These are phyloP conservation scores for Lathyrus sativus DNA, from an alignment of 306 rosid genomes.

Conservation along the genomic window DNA sequence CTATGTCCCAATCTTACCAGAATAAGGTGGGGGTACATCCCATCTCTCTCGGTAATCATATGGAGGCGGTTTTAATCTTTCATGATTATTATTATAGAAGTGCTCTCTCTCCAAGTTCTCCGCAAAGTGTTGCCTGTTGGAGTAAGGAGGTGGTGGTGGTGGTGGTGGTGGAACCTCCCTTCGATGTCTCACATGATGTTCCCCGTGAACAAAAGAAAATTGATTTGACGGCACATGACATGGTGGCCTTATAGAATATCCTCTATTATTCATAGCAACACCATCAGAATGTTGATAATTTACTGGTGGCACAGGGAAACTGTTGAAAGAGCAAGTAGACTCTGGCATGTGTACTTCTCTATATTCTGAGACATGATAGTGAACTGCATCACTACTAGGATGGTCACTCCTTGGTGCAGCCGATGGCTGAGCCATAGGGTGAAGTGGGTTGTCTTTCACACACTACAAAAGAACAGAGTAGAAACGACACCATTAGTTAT, in stretches of 20 bases:
- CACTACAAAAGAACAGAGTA: constrained; percentile 49
- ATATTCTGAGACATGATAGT: constrained; percentile 53
- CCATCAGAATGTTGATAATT: constrained; percentile 54
- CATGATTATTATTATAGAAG: constrained; percentile 72
- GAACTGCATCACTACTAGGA: constrained; percentile 55
- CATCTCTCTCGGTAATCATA: constrained; percentile 70
- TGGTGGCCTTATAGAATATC: constrained; percentile 72
- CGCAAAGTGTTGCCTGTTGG: constrained; percentile 58
- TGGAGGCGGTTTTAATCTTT: constrained; percentile 74
- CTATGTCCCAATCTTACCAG: constrained; percentile 51
- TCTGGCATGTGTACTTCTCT: constrained; percentile 69
- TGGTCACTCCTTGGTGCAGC: constrained; percentile 56
- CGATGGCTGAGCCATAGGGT: constrained; percentile 53
- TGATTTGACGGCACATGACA: constrained; percentile 74
- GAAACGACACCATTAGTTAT: constrained; percentile 35
- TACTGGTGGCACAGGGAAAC: constrained; percentile 51
- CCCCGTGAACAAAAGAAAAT: constrained; percentile 72
- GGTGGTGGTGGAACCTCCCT: constrained; percentile 58
- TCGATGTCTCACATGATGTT: constrained; percentile 60
- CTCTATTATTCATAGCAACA: constrained; percentile 50
- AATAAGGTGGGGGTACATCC: constrained; percentile 62
- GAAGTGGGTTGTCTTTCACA: constrained; percentile 48
- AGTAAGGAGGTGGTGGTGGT: constrained; percentile 52
- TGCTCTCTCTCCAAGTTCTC: constrained; percentile 74
- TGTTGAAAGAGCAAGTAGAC: constrained; percentile 55